phyloP scores from a whole-genome alignment of 2,329 filamentous ascomycete genomes.

The Hypomyces rosellus region DNA sequence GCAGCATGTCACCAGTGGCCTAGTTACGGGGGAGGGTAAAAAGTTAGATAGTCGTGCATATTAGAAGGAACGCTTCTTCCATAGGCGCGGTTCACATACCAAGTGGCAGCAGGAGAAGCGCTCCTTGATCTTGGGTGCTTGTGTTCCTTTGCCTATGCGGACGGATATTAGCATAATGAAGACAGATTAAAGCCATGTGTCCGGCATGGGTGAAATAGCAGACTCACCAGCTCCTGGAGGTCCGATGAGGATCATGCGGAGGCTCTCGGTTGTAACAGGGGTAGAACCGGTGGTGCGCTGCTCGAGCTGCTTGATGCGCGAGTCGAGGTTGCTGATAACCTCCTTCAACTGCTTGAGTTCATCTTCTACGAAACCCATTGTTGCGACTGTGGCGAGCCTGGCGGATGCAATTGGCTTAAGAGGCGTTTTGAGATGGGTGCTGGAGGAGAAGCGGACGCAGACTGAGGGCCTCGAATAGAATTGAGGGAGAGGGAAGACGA shows the following conservation, averaged over 20 bases:
- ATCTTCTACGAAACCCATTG: conserved; percentile 85
- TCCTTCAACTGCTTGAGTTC: conserved; percentile 79
- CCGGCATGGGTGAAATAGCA: background rate
- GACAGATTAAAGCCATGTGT: background rate
- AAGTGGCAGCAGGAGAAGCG: conserved; percentile 96
- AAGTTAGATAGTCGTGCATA: conserved; percentile 7
- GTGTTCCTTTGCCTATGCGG: conserved; percentile 88
- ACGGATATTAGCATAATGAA: conserved; percentile 12
- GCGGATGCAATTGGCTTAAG: background rate
- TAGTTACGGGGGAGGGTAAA: conserved; percentile 28
- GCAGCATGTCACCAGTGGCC: conserved; percentile 98
- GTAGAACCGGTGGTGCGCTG: conserved; percentile 55
- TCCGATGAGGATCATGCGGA: conserved; percentile 97
- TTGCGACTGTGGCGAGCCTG: conserved; percentile 27
- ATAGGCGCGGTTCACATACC: conserved; percentile 50
- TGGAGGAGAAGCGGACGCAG: background rate
- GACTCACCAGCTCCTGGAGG: conserved; percentile 89
- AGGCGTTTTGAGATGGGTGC: background rate
- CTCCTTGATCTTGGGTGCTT: conserved; percentile 96
- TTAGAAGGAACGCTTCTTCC: conserved; percentile 2
- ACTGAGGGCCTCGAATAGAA: background rate
- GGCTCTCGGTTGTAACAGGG: conserved; percentile 48
- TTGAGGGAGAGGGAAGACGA: background rate
- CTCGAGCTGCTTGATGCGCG: conserved; percentile 81
- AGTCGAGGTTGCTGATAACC: conserved; percentile 76